phyloP scores from a whole-genome alignment of 1,284 basidiomycete species.

The Leccinum holopus region DNA sequence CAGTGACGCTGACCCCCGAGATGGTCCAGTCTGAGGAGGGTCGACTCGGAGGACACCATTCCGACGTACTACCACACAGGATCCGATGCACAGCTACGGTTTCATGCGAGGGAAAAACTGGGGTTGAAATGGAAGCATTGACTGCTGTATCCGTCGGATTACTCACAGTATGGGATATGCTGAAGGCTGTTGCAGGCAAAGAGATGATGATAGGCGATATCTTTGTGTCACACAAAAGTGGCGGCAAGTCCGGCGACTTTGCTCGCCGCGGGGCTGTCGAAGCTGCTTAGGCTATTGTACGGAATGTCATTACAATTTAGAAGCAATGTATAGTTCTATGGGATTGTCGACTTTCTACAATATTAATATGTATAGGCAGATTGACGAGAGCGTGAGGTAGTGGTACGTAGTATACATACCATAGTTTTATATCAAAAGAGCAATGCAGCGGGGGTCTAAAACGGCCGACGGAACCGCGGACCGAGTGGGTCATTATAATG shows the following conservation, averaged over 20 bases:
- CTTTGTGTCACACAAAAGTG: conserved; percentile 65
- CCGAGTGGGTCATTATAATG: too few relatives aligned
- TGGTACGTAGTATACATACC: not conserved
- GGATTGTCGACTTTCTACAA: not conserved
- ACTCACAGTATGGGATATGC: conserved; percentile 90
- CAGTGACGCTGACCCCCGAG: conserved; percentile 58
- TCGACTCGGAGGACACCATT: not conserved
- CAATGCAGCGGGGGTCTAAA: too few relatives aligned
- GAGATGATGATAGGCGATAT: conserved; percentile 79
- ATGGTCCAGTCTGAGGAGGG: not conserved
- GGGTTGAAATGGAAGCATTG: conserved; percentile 94
- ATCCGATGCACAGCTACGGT: conserved; percentile 68
- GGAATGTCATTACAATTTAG: too few relatives aligned
- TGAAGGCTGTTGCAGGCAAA: conserved; percentile 82
- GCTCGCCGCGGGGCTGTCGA: conserved; percentile 18
- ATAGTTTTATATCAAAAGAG: too few relatives aligned
- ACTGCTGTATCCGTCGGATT: conserved; percentile 78
- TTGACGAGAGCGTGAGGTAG: not conserved
- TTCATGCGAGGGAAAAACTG: conserved; percentile 76
- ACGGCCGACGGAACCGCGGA: too few relatives aligned
- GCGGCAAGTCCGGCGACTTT: conserved; percentile 76
- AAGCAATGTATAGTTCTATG: not conserved
- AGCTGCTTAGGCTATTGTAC: not conserved
- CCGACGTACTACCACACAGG: conserved; percentile 39
- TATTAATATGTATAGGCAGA: not conserved